phyloP scores from a whole-genome alignment of 2,329 filamentous ascomycete species.

The Neonectria punicea region DNA sequence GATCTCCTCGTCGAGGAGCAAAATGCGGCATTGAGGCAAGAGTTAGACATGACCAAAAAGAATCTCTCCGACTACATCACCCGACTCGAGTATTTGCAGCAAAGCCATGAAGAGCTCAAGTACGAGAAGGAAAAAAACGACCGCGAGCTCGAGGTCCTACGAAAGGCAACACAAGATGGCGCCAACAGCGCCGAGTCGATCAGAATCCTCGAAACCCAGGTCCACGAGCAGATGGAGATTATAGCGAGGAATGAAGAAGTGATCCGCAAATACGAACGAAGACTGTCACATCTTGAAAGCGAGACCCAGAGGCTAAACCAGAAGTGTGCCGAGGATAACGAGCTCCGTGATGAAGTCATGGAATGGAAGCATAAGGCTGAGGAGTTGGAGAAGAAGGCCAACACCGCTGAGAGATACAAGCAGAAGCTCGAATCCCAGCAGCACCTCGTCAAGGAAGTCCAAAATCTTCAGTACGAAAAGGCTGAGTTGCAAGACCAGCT shows the following conservation, averaged over 20 bases:
- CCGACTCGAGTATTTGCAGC: slow-evolving; percentile 68
- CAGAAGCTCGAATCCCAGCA: slow-evolving; percentile 70
- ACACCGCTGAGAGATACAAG: slow-evolving; percentile 70
- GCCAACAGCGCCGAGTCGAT: slow-evolving; percentile 63
- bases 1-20: slow-evolving; percentile 68
- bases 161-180: slow-evolving; percentile 62
- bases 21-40: slow-evolving; percentile 60
- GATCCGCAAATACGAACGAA: slow-evolving; percentile 49
- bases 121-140: slow-evolving; percentile 69
- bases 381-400: slow-evolving; percentile 70
- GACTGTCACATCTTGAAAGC: slow-evolving; percentile 65
- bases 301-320: slow-evolving; percentile 60
- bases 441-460: slow-evolving; percentile 65
- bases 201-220: slow-evolving; percentile 63
- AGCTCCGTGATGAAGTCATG: slow-evolving; percentile 67
- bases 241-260: slow-evolving; percentile 73
- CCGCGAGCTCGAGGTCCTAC: slow-evolving; percentile 61
- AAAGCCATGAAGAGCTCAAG: slow-evolving; percentile 73
- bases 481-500: slow-evolving; percentile 63
- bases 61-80: slow-evolving; percentile 68
- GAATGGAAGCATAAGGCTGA: slow-evolving; percentile 69
- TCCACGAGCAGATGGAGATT: slow-evolving; percentile 75
- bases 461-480: slow-evolving; percentile 64
- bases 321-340: slow-evolving; percentile 60
- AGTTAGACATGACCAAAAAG: slow-evolving; percentile 65